Evolutionary conservation across 306 rosid species (phyloP), one percentile per base, ranked within the genome.

Genomic region (Vicia villosa): DNA sequence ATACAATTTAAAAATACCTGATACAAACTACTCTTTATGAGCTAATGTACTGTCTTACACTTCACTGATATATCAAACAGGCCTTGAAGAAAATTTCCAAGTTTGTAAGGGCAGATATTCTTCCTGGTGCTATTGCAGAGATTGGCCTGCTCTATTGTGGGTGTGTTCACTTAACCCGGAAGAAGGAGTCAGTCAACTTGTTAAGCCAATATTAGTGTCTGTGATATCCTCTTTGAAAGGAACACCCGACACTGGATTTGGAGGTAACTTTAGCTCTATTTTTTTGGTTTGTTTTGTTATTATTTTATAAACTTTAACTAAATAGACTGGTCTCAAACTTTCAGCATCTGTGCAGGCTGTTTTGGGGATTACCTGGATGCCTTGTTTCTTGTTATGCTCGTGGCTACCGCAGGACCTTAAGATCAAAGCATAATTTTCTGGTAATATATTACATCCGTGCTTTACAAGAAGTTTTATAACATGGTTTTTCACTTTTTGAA

Each of bases 101-200:
- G 80, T 94, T 94, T 87, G 92, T 94, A 68, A 86, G 83, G 83
- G 88, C 99, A 79, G 88, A 94, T 83, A 94, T 91, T 80, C 99
- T 94, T 79, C 99, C 95, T 10, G 99, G 97, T 74, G 97, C 97
- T 81, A 75, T 88, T 75, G 92, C 95, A 47, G 97, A 94, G 91
- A 97, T 95, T 79, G 99, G 97, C 74, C 84, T 95, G 75, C 97
- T 95, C 72, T 95, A 92, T 83, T 95, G 97, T 77, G 95, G 97
- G 43, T 91, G 97, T 69, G 86, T 95, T 66, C 96, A 91, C 79
- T 85, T 0, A 88, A 95, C 76, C 95, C 99, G 21, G 95, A 91
- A 79, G 99, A 84, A 82, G 95, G 97, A 58, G 88, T 91, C 72
- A 68, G 84, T 51, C 88, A 87, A 51, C 88, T 95, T 74, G 76